These are phyloP conservation scores for Ogataea trehaloabstinens DNA, from an alignment of 805 yeast species.

Conservation along the genomic window DNA sequence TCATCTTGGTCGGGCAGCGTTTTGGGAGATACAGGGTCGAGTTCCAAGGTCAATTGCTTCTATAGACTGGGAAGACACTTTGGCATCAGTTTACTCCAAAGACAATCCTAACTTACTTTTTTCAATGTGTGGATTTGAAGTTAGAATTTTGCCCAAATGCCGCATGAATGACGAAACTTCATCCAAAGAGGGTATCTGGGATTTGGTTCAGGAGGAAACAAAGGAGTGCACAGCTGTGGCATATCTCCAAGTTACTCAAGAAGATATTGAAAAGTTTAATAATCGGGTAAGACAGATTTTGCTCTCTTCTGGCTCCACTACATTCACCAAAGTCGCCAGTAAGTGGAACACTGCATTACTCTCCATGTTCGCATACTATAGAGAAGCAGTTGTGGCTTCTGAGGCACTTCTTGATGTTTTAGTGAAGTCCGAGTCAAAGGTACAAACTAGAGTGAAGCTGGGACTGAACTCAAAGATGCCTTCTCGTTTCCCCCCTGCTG, in stretches of 20 bases:
- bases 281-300: slow-evolving; percentile 83
- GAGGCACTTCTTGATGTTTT: slow-evolving; percentile 72
- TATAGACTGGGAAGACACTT: slow-evolving; percentile 74
- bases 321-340: slow-evolving; percentile 90
- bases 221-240: slow-evolving; percentile 91
- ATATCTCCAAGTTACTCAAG: slow-evolving; percentile 75
- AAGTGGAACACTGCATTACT: slow-evolving; percentile 95
- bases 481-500: slow-evolving; percentile 97
- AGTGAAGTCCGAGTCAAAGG: slow-evolving; percentile 88
- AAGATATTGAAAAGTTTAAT: slow-evolving; percentile 75
- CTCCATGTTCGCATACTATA: slow-evolving; percentile 80
- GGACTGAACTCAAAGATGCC: slow-evolving; percentile 99
- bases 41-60: slow-evolving; percentile 73
- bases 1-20: slow-evolving; percentile 84
- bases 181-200: slow-evolving; percentile 87
- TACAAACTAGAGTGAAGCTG: slow-evolving; percentile 90
- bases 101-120: slow-evolving; percentile 88
- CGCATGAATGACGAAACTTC: slow-evolving; percentile 55
- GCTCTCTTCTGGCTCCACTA: slow-evolving; percentile 94
- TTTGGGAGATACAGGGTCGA: slow-evolving; percentile 84
- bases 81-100: slow-evolving; percentile 84
- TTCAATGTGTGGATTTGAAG: slow-evolving; percentile 94
- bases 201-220: slow-evolving; percentile 62
- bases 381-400: slow-evolving; percentile 91
- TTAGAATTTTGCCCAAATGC: slow-evolving; percentile 75